Conservation (phyloP, 202 grass and related monocot genomes). For the Tripidium arundinaceum region DNA sequence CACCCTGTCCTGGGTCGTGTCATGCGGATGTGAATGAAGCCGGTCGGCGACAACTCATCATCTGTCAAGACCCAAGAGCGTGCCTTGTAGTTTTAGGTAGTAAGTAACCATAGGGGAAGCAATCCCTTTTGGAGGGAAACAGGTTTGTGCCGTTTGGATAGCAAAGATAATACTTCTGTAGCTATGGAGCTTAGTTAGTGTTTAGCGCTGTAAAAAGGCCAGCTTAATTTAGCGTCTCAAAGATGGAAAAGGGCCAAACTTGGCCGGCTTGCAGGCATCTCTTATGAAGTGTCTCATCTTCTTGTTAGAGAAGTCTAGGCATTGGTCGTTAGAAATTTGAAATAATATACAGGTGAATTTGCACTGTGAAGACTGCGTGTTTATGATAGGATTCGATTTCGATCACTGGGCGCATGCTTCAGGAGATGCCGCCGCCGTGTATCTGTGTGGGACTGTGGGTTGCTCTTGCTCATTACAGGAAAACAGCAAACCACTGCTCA, state of each 20-base stretch:
- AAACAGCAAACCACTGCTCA: too few relatives aligned
- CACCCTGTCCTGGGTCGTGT: conserved; percentile 51
- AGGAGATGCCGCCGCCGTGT: too few relatives aligned
- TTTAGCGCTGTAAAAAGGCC: background rate
- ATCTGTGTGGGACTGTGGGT: too few relatives aligned
- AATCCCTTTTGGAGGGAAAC: background rate
- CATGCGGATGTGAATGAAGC: conserved; percentile 48
- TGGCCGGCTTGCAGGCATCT: background rate
- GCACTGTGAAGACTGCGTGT: too few relatives aligned
- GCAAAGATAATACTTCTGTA: background rate
- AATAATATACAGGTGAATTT: too few relatives aligned
- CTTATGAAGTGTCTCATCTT: background rate
- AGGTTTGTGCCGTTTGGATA: background rate
- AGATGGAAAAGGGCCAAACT: background rate
- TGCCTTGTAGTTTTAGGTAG: conserved; percentile 31
- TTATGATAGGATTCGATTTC: too few relatives aligned
- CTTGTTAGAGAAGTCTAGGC: background rate
- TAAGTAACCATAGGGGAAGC: background rate
- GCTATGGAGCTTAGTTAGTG: background rate
- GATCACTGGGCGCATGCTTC: too few relatives aligned
- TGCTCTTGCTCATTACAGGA: too few relatives aligned
- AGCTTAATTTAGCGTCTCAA: background rate
- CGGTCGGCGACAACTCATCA: background rate
- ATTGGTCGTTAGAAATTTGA: background rate
- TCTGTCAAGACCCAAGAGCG: background rate